A percentile compares a stretch with the other conserved stretches of the same genome.
phyloP scores from a whole-genome alignment of 1,139 yeast genomes.

The Taiozyma sp. region DNA sequence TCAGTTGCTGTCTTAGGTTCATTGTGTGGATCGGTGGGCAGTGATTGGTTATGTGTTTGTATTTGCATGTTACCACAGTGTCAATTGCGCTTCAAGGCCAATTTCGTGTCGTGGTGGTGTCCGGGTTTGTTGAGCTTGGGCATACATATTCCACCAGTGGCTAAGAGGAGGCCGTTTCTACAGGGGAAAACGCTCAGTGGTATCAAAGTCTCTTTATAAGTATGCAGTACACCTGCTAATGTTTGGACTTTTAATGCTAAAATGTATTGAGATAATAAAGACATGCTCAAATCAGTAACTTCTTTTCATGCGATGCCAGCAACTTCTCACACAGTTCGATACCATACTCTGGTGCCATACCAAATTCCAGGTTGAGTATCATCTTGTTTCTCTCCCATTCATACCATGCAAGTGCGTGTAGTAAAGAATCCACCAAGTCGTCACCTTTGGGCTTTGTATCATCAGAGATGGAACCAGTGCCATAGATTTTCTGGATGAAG shows the following conservation, averaged over 20 bases:
- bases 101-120: neutral
- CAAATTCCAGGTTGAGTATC: constrained; percentile 16
- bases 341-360: constrained; percentile 12
- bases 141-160: neutral
- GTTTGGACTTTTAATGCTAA: too few relatives aligned
- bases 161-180: neutral
- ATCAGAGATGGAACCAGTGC: neutral
- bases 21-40: constrained; percentile 10
- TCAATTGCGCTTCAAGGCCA: too few relatives aligned
- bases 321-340: constrained; percentile 14
- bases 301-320: constrained; percentile 5
- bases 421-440: constrained; percentile 54
- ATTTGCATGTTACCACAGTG: too few relatives aligned
- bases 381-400: constrained; percentile 39
- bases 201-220: too few relatives aligned
- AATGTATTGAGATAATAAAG: too few relatives aligned
- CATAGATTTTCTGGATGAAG: neutral
- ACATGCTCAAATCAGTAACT: neutral
- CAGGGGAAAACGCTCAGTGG: too few relatives aligned
- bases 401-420: constrained; percentile 53
- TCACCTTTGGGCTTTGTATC: constrained; percentile 43
- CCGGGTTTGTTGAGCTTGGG: neutral
- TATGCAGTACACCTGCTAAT: too few relatives aligned
- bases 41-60: neutral
- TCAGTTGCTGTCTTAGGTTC: constrained; percentile 36